Base-by-base conservation (phyloP, 2,329 filamentous ascomycete genomes). In the Bretziella fagacearum region DNA sequence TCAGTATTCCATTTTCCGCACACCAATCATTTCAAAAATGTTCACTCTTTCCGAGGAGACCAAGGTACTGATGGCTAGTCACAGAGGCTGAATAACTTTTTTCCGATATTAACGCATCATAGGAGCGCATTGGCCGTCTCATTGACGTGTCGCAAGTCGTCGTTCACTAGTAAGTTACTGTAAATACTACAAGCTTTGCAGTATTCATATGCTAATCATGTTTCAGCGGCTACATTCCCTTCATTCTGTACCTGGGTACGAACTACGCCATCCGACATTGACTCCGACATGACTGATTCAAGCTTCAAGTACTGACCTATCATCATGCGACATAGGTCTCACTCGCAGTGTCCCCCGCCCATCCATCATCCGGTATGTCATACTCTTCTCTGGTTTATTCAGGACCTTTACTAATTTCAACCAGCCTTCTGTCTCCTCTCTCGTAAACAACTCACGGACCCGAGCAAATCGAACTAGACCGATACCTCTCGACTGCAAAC, bases 51-150 rank as follows among this genome's bases (percentile, higher is more conserved):
- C 91, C 44, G 91, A 98, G 67, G 91, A 98, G 70, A 86, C 87
- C 60, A 96, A 96, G 81, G 89, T 93, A 61, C 55, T 18, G 20
- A 23, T 22, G n/a, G n/a, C n/a, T n/a, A n/a, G n/a, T n/a, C n/a
- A n/a, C n/a, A n/a, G n/a, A n/a, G n/a, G n/a, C n/a, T n/a, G n/a
- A n/a, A n/a, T n/a, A n/a, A n/a, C n/a, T n/a, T n/a, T n/a, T 45
- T 18, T 42, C 10, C n/a, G 33, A 15, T 23, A 48, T 27, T 47
- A 47, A 47, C 35, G 30, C 5, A 17, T 22, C 45, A 55, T 57
- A 95, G 89, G 91, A 98, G 80, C 86, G 91, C 72, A 94, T 98
- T 66, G 80, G 84, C 60, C 89, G 87, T 72, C 74, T 96, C 68
- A 91, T 98, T 63, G 91, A 96, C 65, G 70, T 95, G 63, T 91